Percentiles rank a stretch among this genome's conserved stretches.
phyloP scores from a whole-genome alignment of 1,139 yeast species.

The Pichia sp. region DNA sequence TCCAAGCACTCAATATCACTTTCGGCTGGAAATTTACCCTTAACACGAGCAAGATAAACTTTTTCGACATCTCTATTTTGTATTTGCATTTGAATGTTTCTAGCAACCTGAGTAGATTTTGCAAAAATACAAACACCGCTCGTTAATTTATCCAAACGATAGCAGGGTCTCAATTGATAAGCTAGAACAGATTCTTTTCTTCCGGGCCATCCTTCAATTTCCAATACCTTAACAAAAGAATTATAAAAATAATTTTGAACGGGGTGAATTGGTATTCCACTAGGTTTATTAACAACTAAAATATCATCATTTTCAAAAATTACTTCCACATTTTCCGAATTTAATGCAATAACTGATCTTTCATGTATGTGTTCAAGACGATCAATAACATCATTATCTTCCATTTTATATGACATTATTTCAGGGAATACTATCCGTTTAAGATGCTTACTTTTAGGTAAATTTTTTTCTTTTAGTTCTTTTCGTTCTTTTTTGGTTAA shows the following conservation, averaged over 20 bases:
- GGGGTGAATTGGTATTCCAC: constrained; percentile 78
- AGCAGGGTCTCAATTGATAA: constrained; percentile 47
- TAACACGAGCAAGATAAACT: constrained; percentile 57
- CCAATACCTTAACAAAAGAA: constrained; percentile 54
- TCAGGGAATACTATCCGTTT: constrained; percentile 10
- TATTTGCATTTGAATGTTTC: constrained; percentile 39
- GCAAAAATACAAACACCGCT: constrained; percentile 67
- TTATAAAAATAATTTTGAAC: constrained; percentile 59
- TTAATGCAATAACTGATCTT: constrained; percentile 34
- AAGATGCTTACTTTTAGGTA: neutral
- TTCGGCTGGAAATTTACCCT: constrained; percentile 46
- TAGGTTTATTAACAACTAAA: constrained; percentile 64
- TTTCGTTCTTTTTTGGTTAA: constrained; percentile 1
- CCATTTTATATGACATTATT: constrained; percentile 25
- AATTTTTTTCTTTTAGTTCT: neutral
- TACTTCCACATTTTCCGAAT: constrained; percentile 31
- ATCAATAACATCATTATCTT: constrained; percentile 45
- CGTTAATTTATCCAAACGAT: constrained; percentile 66
- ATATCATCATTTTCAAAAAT: constrained; percentile 43
- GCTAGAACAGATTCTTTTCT: constrained; percentile 11
- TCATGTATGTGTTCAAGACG: constrained; percentile 56
- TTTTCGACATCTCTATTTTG: constrained; percentile 37
- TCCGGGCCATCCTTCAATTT: constrained; percentile 31
- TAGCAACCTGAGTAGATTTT: constrained; percentile 40
- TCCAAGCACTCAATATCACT: constrained; percentile 20